phyloP scores from a whole-genome alignment of 2,329 filamentous ascomycete genomes.

The Triangularia setosa region DNA sequence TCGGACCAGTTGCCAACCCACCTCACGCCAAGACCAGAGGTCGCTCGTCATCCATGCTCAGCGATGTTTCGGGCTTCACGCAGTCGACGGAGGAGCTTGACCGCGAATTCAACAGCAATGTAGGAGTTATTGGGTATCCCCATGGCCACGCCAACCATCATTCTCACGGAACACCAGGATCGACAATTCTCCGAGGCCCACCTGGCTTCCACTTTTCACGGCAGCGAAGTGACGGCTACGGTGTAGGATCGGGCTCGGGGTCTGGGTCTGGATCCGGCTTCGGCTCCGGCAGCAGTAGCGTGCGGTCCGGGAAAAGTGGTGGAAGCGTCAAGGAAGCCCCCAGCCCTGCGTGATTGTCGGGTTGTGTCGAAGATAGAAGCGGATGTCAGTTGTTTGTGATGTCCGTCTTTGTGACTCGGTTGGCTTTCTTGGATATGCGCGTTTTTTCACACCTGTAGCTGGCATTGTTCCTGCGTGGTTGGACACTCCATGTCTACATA shows the following conservation, averaged over 20 bases:
- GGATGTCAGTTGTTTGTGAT: not conserved
- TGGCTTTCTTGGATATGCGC: not conserved
- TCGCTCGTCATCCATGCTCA: slow-evolving; percentile 64
- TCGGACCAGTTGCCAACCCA: slow-evolving; percentile 19
- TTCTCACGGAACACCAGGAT: slow-evolving; percentile 8
- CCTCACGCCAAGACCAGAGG: slow-evolving; percentile 43
- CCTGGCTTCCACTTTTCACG: slow-evolving; percentile 23
- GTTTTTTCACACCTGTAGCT: not conserved
- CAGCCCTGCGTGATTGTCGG: slow-evolving; percentile 39
- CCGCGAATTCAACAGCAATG: slow-evolving; percentile 29
- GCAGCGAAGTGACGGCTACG: slow-evolving; percentile 16
- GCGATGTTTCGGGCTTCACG: slow-evolving; percentile 63
- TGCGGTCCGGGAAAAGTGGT: slow-evolving; percentile 38
- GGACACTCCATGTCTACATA: not conserved
- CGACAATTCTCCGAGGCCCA: slow-evolving; percentile 21
- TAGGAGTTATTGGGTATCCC: slow-evolving; percentile 17
- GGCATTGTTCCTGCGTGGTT: not conserved
- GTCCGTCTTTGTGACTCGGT: not conserved
- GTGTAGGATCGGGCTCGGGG: slow-evolving; percentile 28
- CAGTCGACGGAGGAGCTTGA: slow-evolving; percentile 56
- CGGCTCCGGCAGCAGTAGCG: slow-evolving; percentile 34
- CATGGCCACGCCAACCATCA: slow-evolving; percentile 5
- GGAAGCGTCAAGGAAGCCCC: slow-evolving; percentile 50
- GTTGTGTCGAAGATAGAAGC: not conserved
- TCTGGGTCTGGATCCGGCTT: slow-evolving; percentile 26